Evolutionary conservation across 306 rosid genomes (phyloP).

Genomic region (Aeschynomene evenia): DNA sequence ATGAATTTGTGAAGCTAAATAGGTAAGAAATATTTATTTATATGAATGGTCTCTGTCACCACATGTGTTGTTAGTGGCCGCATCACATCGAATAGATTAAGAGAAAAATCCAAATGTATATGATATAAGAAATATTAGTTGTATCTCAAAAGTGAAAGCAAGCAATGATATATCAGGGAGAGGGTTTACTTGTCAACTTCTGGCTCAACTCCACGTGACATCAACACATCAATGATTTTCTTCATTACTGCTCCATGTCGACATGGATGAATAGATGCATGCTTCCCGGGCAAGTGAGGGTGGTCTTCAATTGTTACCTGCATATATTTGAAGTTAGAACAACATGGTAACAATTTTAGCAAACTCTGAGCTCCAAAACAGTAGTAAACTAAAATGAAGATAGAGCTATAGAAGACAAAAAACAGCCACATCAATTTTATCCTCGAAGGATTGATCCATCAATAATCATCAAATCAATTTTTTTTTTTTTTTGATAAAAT

Average conservation of each 20-base stretch:
- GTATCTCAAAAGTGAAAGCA: constrained; percentile 16
- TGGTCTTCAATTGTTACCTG: constrained; percentile 97
- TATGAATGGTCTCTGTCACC: neutral
- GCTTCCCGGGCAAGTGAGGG: constrained; percentile 94
- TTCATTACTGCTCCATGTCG: constrained; percentile 97
- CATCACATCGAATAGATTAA: neutral
- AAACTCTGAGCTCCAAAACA: neutral
- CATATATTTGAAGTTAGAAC: constrained; percentile 13
- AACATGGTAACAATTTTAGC: neutral
- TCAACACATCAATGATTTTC: constrained; percentile 87
- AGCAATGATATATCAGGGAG: constrained; percentile 16
- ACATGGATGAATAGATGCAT: constrained; percentile 97
- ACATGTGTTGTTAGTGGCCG: neutral
- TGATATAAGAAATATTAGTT: neutral
- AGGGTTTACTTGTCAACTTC: constrained; percentile 85
- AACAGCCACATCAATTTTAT: too few relatives aligned
- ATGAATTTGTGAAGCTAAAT: constrained; percentile 5
- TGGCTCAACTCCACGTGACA: constrained; percentile 97
- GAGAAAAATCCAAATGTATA: constrained; percentile 1
- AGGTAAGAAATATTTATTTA: neutral
- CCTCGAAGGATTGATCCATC: neutral
- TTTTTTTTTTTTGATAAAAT: too few relatives aligned
- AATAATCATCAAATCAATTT: too few relatives aligned
- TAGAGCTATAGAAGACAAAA: neutral
- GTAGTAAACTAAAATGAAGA: neutral